These are phyloP conservation scores for Citrus trifoliata DNA, from an alignment of 345 rosid species.

Conservation along the genomic window DNA sequence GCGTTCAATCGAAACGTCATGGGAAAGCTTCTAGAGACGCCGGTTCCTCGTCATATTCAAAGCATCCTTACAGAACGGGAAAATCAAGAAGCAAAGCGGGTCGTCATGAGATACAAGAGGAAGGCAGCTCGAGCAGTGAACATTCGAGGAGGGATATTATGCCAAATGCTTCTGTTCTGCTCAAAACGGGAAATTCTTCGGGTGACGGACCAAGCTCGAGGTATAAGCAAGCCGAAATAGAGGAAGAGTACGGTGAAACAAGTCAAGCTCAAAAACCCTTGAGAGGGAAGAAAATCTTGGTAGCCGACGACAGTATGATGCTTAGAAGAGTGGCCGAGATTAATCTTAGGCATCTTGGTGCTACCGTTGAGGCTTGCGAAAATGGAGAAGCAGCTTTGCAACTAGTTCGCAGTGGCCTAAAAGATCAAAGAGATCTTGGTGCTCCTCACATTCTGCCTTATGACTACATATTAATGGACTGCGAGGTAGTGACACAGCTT, in stretches of 20 bases:
- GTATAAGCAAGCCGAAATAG: conserved; percentile 12
- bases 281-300: conserved; percentile 53
- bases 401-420: conserved; percentile 32
- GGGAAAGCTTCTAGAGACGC: neutral
- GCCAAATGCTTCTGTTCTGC: neutral
- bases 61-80: neutral
- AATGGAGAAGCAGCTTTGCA: conserved; percentile 58
- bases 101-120: conserved; percentile 23
- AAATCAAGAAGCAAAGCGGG: neutral
- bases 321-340: conserved; percentile 17
- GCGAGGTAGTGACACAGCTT: conserved; percentile 44
- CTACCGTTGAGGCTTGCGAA: conserved; percentile 36
- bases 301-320: conserved; percentile 52
- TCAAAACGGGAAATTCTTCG: neutral
- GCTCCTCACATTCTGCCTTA: conserved; percentile 34
- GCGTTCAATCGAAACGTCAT: conserved; percentile 6
- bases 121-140: conserved; percentile 16
- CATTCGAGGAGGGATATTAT: neutral
- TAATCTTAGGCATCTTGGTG: conserved; percentile 46
- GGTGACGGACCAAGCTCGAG: neutral
- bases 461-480: conserved; percentile 80
- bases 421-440: conserved; percentile 17
- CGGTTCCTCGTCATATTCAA: conserved; percentile 16
- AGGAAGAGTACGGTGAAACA: neutral
- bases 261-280: conserved; percentile 22